Conservation (phyloP, 148 eudicot genomes). For the Chenopodium album region DNA sequence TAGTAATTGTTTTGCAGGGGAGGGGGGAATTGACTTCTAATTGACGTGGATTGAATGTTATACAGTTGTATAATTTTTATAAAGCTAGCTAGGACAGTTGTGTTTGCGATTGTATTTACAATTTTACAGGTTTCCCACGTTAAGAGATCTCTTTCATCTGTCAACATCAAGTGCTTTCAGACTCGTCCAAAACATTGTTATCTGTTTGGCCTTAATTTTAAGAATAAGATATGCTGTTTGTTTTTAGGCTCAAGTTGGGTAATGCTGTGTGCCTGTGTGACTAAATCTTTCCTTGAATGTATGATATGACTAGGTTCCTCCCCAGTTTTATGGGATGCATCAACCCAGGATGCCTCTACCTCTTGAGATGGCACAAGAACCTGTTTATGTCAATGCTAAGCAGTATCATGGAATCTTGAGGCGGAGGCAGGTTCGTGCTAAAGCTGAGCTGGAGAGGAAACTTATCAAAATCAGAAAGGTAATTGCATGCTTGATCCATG, state of each 20-base stretch:
- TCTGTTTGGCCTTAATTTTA: not conserved
- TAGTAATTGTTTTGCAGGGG: too few species aligned
- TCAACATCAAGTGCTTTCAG: too few species aligned
- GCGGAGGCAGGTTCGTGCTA: slow-evolving; percentile 92
- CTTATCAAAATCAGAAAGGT: slow-evolving; percentile 86
- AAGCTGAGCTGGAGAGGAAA: slow-evolving; percentile 92
- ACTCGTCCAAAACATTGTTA: not conserved
- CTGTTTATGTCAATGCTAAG: slow-evolving; percentile 96
- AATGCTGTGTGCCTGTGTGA: not conserved
- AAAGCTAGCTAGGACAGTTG: too few species aligned
- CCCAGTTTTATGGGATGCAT: slow-evolving; percentile 67
- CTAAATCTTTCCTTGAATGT: not conserved
- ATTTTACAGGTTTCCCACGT: too few species aligned
- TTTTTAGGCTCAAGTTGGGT: not conserved
- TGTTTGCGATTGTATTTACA: too few species aligned
- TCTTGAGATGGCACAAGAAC: slow-evolving; percentile 84
- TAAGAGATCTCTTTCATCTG: too few species aligned
- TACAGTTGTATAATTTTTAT: too few species aligned
- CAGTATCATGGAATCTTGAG: slow-evolving; percentile 86
- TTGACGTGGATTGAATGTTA: too few species aligned
- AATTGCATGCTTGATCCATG: not conserved
- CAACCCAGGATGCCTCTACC: slow-evolving; percentile 84
- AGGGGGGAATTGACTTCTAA: too few species aligned
- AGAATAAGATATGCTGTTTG: not conserved
- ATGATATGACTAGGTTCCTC: slow-evolving; percentile 51